Conservation (phyloP, 2,329 filamentous ascomycete species). For the Colletotrichum cordylinicola region DNA sequence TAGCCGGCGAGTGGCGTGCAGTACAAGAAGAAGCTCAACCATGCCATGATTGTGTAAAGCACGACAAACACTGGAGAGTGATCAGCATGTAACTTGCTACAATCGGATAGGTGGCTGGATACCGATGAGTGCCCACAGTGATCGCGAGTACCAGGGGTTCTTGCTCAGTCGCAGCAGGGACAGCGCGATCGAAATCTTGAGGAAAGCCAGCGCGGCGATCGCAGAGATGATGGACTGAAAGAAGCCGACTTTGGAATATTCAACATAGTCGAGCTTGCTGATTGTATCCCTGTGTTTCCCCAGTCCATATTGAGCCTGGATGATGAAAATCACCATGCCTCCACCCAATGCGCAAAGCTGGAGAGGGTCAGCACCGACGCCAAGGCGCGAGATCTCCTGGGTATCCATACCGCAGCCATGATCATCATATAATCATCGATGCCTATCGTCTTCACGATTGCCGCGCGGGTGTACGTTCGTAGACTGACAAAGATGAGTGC, state of each 20-base stretch:
- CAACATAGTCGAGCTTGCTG: slow-evolving; percentile 31
- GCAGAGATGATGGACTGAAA: slow-evolving; percentile 52
- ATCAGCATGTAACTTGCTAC: neutral
- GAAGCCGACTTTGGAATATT: slow-evolving; percentile 46
- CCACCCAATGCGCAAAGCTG: slow-evolving; percentile 31
- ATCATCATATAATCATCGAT: slow-evolving; percentile 34
- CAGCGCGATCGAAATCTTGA: slow-evolving; percentile 29
- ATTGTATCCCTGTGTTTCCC: slow-evolving; percentile 49
- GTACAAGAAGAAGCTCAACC: slow-evolving; percentile 27
- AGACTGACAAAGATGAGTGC: slow-evolving; percentile 23
- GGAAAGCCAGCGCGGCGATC: slow-evolving; percentile 20
- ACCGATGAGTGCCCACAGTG: slow-evolving; percentile 28
- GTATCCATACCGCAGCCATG: slow-evolving; percentile 27
- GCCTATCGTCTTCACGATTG: slow-evolving; percentile 29
- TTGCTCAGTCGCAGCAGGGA: slow-evolving; percentile 26
- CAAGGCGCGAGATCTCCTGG: neutral
- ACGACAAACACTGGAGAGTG: slow-evolving; percentile 21
- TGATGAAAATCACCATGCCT: slow-evolving; percentile 41
- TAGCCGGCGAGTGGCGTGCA: slow-evolving; percentile 27
- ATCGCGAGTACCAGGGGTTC: slow-evolving; percentile 29
- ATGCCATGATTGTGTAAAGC: slow-evolving; percentile 25
- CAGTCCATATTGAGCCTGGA: slow-evolving; percentile 49
- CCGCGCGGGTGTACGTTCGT: slow-evolving; percentile 23
- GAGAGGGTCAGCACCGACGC: neutral
- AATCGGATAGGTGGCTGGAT: neutral